Evolutionary conservation across 2,329 filamentous ascomycete species (phyloP).

Genomic region (Colletotrichum scovillei): DNA sequence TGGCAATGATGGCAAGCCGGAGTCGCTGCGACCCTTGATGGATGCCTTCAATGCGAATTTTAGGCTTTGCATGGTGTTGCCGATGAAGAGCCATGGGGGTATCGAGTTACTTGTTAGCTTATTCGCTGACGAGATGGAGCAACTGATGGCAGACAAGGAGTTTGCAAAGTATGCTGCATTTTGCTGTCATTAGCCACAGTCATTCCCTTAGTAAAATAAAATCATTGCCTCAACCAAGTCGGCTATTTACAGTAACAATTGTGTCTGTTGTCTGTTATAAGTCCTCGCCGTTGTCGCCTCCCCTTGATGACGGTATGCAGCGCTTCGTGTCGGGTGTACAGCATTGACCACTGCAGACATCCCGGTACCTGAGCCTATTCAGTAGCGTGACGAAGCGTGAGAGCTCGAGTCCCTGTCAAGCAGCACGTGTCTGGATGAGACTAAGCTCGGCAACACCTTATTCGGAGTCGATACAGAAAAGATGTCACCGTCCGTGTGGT

Average conservation of each 20-base stretch:
- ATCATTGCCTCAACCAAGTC: background rate
- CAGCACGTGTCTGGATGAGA: background rate
- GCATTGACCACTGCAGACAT: background rate
- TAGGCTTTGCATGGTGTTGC: slow-evolving; percentile 42
- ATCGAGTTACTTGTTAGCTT: slow-evolving; percentile 44
- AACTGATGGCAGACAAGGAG: slow-evolving; percentile 41
- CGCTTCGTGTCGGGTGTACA: background rate
- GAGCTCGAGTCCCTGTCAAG: background rate
- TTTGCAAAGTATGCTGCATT: slow-evolving; percentile 40
- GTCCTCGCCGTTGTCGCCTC: too few relatives aligned
- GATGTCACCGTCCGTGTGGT: background rate
- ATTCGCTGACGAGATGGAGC: slow-evolving; percentile 43
- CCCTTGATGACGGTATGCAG: background rate
- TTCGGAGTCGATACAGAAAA: background rate
- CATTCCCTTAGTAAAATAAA: background rate
- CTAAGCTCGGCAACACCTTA: background rate
- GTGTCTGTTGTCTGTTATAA: too few relatives aligned
- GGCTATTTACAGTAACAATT: too few relatives aligned
- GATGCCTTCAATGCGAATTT: slow-evolving; percentile 41
- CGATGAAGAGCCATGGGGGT: slow-evolving; percentile 42
- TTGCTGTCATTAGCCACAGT: background rate
- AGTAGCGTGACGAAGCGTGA: background rate
- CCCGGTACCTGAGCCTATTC: background rate
- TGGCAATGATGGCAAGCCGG: slow-evolving; percentile 40
- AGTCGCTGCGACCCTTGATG: slow-evolving; percentile 43